phyloP scores from a whole-genome alignment of 2,329 filamentous ascomycete species.

The Colletotrichum tamarilloi region DNA sequence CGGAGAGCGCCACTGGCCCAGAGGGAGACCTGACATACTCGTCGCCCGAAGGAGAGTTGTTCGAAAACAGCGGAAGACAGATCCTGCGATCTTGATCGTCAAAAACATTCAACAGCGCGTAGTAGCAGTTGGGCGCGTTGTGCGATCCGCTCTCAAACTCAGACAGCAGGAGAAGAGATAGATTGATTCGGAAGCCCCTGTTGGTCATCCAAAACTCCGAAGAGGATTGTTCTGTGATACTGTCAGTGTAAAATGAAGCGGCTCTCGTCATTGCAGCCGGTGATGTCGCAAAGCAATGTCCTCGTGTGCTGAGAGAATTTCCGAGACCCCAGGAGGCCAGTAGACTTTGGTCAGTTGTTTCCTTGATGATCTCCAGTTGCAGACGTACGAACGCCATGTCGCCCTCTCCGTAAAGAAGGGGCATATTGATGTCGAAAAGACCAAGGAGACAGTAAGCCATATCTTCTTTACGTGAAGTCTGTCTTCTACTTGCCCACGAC shows the following conservation, averaged over 20 bases:
- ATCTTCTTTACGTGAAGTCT: neutral
- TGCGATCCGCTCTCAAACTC: neutral
- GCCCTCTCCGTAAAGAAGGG: neutral
- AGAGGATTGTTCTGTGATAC: neutral
- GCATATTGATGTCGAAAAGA: neutral
- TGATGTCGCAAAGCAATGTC: neutral
- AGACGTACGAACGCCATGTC: conserved; percentile 39
- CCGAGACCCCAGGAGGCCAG: conserved; percentile 33
- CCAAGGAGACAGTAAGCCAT: neutral
- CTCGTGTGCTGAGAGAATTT: neutral
- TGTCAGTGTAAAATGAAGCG: neutral
- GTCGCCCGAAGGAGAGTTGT: neutral
- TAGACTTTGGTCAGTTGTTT: conserved; percentile 27
- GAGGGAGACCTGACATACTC: neutral
- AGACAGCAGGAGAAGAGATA: neutral
- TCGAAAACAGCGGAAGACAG: neutral
- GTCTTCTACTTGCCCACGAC: neutral
- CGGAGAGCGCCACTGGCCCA: neutral
- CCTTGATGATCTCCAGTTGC: conserved; percentile 40
- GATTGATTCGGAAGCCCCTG: neutral
- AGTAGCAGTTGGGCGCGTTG: neutral
- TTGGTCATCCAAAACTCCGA: neutral
- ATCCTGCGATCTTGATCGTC: neutral
- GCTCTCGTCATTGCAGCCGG: neutral
- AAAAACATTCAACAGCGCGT: neutral